Base-by-base conservation (phyloP, 306 rosid genomes). In the Biancaea sappan region DNA sequence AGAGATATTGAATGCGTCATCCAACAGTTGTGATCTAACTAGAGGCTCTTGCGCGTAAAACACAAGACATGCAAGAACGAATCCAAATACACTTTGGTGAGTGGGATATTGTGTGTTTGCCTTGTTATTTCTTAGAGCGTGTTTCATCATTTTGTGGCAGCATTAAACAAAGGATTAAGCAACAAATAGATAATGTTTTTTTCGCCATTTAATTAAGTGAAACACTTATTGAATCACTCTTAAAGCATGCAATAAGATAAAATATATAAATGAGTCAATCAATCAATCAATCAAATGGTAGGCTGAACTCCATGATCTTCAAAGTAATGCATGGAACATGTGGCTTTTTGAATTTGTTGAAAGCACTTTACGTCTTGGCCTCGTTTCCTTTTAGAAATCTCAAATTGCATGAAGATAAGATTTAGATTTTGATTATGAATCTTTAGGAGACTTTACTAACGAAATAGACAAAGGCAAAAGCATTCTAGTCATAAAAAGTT, bases 21-120 rank as follows among this genome's bases (percentile, higher is more conserved):
- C n/a, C n/a, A n/a, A n/a, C n/a, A n/a, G n/a, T n/a, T n/a, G n/a
- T n/a, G n/a, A n/a, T n/a, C n/a, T n/a, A n/a, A n/a, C n/a, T n/a
- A n/a, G n/a, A n/a, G n/a, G n/a, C n/a, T n/a, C n/a, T n/a, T n/a
- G n/a, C n/a, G n/a, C n/a, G n/a, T n/a, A n/a, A n/a, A n/a, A n/a
- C n/a, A n/a, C n/a, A n/a, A n/a, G n/a, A n/a, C n/a, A n/a, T n/a
- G n/a, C n/a, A n/a, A n/a, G n/a, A n/a, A n/a, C n/a, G n/a, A n/a
- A n/a, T n/a, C n/a, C n/a, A n/a, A n/a, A n/a, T n/a, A n/a, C n/a
- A n/a, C n/a, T n/a, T n/a, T n/a, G n/a, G n/a, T 35, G 14, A 19
- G 68, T 62, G 68, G 68, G 31, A 37, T 62, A 29, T 62, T n/a
- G 68, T 62, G 48, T 19, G 29, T 62, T 37, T 62, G 47, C 48